phyloP scores from a whole-genome alignment of 2,329 filamentous ascomycete species.

The Lasiodiplodia sp. region DNA sequence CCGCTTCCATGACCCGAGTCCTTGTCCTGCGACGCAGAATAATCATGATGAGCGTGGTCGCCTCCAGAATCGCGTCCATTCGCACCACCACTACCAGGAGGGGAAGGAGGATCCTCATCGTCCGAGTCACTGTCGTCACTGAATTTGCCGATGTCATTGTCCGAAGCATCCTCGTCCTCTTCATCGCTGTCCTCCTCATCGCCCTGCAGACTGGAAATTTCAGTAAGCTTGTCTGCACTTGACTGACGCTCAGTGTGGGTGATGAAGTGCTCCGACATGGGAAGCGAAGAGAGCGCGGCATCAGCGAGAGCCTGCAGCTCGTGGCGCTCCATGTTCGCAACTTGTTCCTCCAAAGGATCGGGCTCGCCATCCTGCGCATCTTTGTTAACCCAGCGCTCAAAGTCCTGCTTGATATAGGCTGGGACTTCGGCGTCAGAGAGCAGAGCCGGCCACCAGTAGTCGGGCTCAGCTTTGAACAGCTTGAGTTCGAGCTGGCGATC shows the following conservation, averaged over 20 bases:
- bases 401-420: constrained; percentile 13
- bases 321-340: neutral
- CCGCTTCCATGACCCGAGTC: neutral
- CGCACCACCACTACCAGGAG: neutral
- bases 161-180: neutral
- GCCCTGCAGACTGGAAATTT: neutral
- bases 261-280: neutral
- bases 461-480: constrained; percentile 15
- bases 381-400: constrained; percentile 17
- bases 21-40: neutral
- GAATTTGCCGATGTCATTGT: neutral
- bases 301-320: constrained; percentile 1
- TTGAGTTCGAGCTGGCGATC: constrained; percentile 16
- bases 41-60: no score
- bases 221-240: no score
- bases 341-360: neutral
- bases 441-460: constrained; percentile 18
- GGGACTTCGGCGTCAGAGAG: neutral
- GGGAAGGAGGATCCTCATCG: neutral
- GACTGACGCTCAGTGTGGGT: neutral
- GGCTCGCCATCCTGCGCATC: constrained; percentile 12
- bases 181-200: neutral
- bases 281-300: neutral
- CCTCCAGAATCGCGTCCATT: neutral
- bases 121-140: neutral